A percentile compares a stretch with the other conserved stretches of the same genome.
These are phyloP conservation scores for Oryza nivara DNA, from an alignment of 176 grass and related monocot species.

Conservation along the genomic window DNA sequence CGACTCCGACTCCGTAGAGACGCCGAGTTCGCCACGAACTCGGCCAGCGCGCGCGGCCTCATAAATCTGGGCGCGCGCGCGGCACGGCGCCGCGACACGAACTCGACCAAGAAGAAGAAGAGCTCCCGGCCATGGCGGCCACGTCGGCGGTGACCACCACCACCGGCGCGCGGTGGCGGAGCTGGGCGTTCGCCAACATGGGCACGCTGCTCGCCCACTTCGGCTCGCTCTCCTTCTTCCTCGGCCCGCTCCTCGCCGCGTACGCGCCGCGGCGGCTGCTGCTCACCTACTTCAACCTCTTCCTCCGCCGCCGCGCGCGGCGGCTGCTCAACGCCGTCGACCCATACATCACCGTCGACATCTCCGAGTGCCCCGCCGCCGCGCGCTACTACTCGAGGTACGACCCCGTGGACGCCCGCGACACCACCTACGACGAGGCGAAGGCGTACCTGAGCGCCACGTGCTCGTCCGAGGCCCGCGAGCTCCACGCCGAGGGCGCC, in stretches of 20 bases:
- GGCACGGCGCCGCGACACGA: no score
- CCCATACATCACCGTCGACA: conserved; percentile 52
- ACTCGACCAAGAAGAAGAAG: neutral
- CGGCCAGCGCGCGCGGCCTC: no score
- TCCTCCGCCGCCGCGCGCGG: neutral
- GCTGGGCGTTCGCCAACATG: neutral
- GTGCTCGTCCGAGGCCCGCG: conserved; percentile 30
- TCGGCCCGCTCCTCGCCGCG: neutral
- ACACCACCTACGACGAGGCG: conserved; percentile 29
- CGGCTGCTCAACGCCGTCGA: neutral
- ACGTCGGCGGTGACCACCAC: neutral
- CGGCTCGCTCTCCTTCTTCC: neutral
- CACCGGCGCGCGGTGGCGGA: neutral
- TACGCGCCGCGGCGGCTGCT: neutral
- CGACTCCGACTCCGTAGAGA: neutral
- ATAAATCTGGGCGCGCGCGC: no score
- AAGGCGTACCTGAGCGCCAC: conserved; percentile 58
- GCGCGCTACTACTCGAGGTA: conserved; percentile 20
- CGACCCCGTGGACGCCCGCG: neutral
- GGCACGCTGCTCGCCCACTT: neutral
- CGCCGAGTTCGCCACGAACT: neutral
- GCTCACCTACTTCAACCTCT: neutral
- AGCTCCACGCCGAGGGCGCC: conserved; percentile 48
- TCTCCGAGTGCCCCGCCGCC: conserved; percentile 49
- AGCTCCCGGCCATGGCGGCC: neutral